phyloP scores from a whole-genome alignment of 2,329 filamentous ascomycete genomes.

The Epichloe aotearoae region DNA sequence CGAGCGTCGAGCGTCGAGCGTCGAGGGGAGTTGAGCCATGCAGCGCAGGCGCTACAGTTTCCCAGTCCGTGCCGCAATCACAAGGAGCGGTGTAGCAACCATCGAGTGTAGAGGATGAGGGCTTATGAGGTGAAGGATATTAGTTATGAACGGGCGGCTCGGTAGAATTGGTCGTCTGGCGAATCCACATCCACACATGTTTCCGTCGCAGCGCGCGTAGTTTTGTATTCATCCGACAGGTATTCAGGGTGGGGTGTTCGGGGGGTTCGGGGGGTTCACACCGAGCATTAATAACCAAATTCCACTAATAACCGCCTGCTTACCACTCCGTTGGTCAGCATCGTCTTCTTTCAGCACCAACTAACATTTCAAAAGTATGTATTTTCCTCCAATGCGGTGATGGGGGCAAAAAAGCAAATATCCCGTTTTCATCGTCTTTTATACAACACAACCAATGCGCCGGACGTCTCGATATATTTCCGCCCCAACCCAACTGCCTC shows the following conservation, averaged over 20 bases:
- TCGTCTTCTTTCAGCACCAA: not conserved
- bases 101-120: not conserved
- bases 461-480: too few species aligned
- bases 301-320: not conserved
- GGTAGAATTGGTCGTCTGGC: not conserved
- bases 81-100: not conserved
- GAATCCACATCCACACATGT: not conserved
- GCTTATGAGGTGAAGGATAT: not conserved
- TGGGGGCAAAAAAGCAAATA: too few species aligned
- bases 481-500: too few species aligned
- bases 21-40: not conserved
- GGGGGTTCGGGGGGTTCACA: too few species aligned
- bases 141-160: too few species aligned
- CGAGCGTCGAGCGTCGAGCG: not conserved
- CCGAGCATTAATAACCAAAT: too few species aligned
- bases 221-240: too few species aligned
- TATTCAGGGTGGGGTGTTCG: too few species aligned
- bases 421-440: too few species aligned
- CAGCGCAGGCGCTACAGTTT: not conserved
- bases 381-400: too few species aligned
- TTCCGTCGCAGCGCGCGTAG: not conserved
- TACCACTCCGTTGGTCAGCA: slow-evolving; percentile 1
- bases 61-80: not conserved
- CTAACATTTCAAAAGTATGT: too few species aligned
- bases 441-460: too few species aligned